Evolutionary conservation across 192 early-diverging fungal species (phyloP), one percentile per base, ranked within the genome.

Genomic region (Rhizophagus prolifer): DNA sequence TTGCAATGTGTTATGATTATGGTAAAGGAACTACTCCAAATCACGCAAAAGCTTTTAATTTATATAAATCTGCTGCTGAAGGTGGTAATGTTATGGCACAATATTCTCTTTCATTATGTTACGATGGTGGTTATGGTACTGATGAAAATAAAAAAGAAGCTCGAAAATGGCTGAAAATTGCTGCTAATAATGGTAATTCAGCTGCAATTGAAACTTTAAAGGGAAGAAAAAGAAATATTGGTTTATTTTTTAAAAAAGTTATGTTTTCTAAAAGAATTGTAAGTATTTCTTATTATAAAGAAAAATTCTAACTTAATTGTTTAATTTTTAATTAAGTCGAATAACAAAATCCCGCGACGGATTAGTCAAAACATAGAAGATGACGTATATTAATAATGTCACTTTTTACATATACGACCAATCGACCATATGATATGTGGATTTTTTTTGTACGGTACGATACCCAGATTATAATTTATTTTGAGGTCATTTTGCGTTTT

Each of bases 21-120:
- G 88, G 89, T 25, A 87, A 89, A 64, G 88, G 89, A 50, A 87
- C 88, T 4, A 77, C 70, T 36, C 80, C 81, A 58, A 81, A 89
- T 72, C 36, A 71, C 74, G 47, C 70, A 50, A 74, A 85, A 70
- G 91, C 88, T 12, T 82, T 88, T 19, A 81, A 80, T 58, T 91
- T 88, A 89, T 92, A 91, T 74, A 74, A 77, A 23, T 79, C 84
- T 64, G 90, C 91, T 7, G 91, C 91, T 31, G 70, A 82, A 21
- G 87, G 91, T 60, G 89, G 89, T 1, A 84, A 92, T 62, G 85
- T 89, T 6, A 75, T 82, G 13, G 85, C 87, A 44, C 86, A 94
- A 61, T 94, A 94, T 79, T 90, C 90, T 60, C 86, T 96, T 30
- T 94, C 93, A 21, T 92, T 91, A 77, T 85, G 94, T 61, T 95